Percentiles rank a stretch among this genome's conserved stretches.
Conservation (phyloP, 2,329 filamentous ascomycete genomes). For the Colletotrichum spinosum region DNA sequence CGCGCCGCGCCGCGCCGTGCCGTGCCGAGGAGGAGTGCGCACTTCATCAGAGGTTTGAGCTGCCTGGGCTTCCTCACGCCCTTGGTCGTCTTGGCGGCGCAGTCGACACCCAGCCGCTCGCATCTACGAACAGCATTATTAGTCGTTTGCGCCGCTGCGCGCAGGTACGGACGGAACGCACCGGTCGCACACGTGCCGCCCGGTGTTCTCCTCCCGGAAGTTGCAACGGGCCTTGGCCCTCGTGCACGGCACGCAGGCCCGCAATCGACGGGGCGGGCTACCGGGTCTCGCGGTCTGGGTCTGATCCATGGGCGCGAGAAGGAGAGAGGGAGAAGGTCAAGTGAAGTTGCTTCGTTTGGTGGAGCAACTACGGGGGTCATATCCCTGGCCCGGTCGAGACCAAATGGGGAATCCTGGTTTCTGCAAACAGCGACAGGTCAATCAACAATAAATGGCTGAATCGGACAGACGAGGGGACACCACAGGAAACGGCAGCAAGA, state of each 20-base stretch:
- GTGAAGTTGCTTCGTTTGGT: not conserved
- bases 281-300: slow-evolving; percentile 5
- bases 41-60: slow-evolving; percentile 44
- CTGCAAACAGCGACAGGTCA: no score
- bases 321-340: no score
- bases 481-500: no score
- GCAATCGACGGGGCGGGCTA: slow-evolving; percentile 38
- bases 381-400: not conserved
- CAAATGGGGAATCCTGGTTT: no score
- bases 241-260: slow-evolving; percentile 38
- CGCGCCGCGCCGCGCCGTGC: not conserved
- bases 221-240: slow-evolving; percentile 38
- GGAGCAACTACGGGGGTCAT: not conserved
- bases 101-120: slow-evolving; percentile 43
- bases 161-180: not conserved
- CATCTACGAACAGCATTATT: slow-evolving; percentile 37
- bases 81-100: slow-evolving; percentile 44
- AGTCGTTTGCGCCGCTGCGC: not conserved
- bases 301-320: no score
- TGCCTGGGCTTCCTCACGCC: slow-evolving; percentile 47
- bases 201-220: slow-evolving; percentile 33
- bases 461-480: no score
- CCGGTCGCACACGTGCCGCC: slow-evolving; percentile 34
- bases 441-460: no score
- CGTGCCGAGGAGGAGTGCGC: slow-evolving; percentile 6